Evolutionary conservation across 257 asterid genomes (phyloP), one percentile per base, ranked within the genome.

Genomic region (Solanum clarkiae): DNA sequence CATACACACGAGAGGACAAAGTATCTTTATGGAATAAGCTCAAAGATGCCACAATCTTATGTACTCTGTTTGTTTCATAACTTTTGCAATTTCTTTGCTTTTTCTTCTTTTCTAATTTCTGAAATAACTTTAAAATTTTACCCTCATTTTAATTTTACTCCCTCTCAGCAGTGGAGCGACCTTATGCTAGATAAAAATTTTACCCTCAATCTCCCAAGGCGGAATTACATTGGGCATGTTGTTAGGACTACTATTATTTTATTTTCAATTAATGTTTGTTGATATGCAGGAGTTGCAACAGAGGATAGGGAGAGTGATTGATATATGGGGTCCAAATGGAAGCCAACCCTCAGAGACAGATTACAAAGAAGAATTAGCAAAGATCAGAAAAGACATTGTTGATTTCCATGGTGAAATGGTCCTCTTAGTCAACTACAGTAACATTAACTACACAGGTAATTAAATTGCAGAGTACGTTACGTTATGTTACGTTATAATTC

Each of bases 361-460:
- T 54, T 90, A 84, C 91, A 92, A 59, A 84, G 92, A 90, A 80
- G 94, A 93, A 82, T 91, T 94, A 91, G 87, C 87, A 20, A 90
- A 89, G 24, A 92, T 97, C 69, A 90, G 98, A 89, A 95, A 91
- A 89, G 95, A 94, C 75, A 94, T 95, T 14, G 98, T 97, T 77
- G 90, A 97, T 88, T 97, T 97, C 81, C 99, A 97, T 69, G 99
- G 99, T 44, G 99, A 95, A 89, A 97, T 97, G 99, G 97, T 97
- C 45, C 97, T 95, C 29, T 87, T 97, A 45, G 88, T 97, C 80
- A 93, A 92, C 84, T 95, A 97, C 80, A 95, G 98, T 92, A 97
- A 90, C 87, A 45, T 89, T 26, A 91, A 89, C 77, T 91, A 89
- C 79, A 91, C 90, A 77, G 93, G 93, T 88, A n/a, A n/a, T 60